Percentiles rank a stretch among this genome's conserved stretches.
Conservation (phyloP, 2,329 filamentous ascomycete genomes). For the Xylaria multiplex region DNA sequence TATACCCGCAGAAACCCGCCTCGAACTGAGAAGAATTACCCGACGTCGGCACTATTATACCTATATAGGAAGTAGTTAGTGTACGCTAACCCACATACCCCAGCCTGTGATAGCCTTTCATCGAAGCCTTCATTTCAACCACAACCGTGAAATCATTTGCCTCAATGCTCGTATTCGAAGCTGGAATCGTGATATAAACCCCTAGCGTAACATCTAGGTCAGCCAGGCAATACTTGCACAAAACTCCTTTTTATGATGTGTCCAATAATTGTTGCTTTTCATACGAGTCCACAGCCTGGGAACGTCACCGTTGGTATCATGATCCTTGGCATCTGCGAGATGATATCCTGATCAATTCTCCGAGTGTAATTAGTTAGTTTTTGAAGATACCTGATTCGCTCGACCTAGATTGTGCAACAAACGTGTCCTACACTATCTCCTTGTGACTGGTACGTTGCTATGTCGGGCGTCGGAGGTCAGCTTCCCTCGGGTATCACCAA, state of each 20-base stretch:
- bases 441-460: not conserved
- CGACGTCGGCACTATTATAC: slow-evolving; percentile 23
- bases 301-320: too few relatives aligned
- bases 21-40: slow-evolving; percentile 13
- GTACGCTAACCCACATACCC: slow-evolving; percentile 52
- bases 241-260: too few relatives aligned
- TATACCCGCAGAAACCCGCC: slow-evolving; percentile 8
- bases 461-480: not conserved
- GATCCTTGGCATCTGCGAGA: too few relatives aligned
- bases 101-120: slow-evolving; percentile 60
- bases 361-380: not conserved
- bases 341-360: not conserved
- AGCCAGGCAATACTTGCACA: not conserved
- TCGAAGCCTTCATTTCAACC: slow-evolving; percentile 43
- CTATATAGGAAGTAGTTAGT: too few relatives aligned
- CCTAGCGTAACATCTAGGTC: slow-evolving; percentile 30
- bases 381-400: not conserved
- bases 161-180: slow-evolving; percentile 49
- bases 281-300: too few relatives aligned
- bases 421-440: not conserved
- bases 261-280: too few relatives aligned
- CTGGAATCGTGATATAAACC: slow-evolving; percentile 55
- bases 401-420: not conserved
- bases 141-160: slow-evolving; percentile 52
- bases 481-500: not conserved